Evolutionary conservation across 2,329 filamentous ascomycete species (phyloP).

Genomic region (Niveomyces coronatus): DNA sequence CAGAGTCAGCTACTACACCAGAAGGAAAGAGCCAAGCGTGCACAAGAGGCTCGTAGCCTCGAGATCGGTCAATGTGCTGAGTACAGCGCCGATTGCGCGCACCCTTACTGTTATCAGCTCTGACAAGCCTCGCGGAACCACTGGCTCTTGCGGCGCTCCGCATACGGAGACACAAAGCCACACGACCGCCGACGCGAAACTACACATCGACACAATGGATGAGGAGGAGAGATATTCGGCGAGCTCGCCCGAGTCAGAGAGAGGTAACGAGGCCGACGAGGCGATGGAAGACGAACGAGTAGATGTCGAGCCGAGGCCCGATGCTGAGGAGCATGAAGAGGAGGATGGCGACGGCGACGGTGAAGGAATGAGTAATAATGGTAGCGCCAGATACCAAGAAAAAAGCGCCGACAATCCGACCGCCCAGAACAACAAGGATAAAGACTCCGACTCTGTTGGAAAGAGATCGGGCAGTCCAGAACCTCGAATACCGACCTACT

Average conservation of each 20-base stretch:
- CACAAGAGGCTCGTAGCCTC: too few relatives aligned
- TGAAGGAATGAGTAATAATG: too few relatives aligned
- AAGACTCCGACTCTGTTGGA: conserved; percentile 25
- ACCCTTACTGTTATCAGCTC: too few relatives aligned
- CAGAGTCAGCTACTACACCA: too few relatives aligned
- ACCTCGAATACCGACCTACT: conserved; percentile 13
- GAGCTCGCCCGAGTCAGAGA: conserved; percentile 24
- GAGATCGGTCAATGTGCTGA: too few relatives aligned
- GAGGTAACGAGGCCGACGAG: conserved; percentile 17
- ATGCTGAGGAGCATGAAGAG: conserved; percentile 24
- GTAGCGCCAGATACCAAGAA: conserved; percentile 23
- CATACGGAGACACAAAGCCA: too few relatives aligned
- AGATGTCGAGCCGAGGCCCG: conserved; percentile 32
- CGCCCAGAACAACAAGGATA: conserved; percentile 22
- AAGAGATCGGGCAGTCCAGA: conserved; percentile 22
- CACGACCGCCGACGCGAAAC: not conserved
- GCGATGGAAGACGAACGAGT: conserved; percentile 14
- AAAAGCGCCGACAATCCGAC: conserved; percentile 28
- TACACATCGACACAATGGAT: conserved; percentile 16
- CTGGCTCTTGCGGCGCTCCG: too few relatives aligned
- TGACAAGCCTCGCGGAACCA: too few relatives aligned
- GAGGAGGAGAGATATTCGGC: conserved; percentile 23
- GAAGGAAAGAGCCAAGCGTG: not conserved
- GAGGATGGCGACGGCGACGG: conserved; percentile 27
- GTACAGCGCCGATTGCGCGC: too few relatives aligned